Evolutionary conservation across 2,329 filamentous ascomycete species (phyloP).

Genomic region (Curvularia sp.): DNA sequence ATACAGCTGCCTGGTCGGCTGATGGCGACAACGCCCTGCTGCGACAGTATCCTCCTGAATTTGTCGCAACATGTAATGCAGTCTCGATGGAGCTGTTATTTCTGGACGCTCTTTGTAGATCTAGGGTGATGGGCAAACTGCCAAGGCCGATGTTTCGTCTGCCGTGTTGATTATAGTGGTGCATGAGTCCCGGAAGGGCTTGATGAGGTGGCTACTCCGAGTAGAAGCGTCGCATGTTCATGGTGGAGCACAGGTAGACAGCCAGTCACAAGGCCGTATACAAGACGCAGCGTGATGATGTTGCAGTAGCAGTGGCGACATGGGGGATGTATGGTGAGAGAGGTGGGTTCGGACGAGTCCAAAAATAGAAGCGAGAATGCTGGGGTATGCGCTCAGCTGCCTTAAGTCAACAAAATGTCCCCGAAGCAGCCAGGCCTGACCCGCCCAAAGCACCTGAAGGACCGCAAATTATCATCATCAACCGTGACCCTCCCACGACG

Average conservation of each 20-base stretch:
- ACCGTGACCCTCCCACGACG: slow-evolving; percentile 23
- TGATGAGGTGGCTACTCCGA: slow-evolving; percentile 5
- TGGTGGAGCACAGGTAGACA: slow-evolving; percentile 10
- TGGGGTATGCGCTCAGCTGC: slow-evolving; percentile 21
- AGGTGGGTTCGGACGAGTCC: slow-evolving; percentile 17
- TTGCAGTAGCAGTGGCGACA: slow-evolving; percentile 23
- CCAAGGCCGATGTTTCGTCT: slow-evolving; percentile 10
- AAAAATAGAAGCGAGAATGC: slow-evolving; percentile 28
- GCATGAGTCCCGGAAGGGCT: slow-evolving; percentile 3
- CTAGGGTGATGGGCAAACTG: slow-evolving; percentile 6
- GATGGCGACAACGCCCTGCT: background rate
- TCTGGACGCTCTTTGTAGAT: background rate
- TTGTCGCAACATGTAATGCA: background rate
- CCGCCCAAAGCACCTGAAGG: slow-evolving; percentile 28
- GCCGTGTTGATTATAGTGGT: background rate
- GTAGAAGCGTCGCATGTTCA: slow-evolving; percentile 10
- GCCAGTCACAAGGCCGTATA: slow-evolving; percentile 12
- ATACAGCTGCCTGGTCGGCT: background rate
- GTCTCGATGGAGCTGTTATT: background rate
- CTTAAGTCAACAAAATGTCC: slow-evolving; percentile 37
- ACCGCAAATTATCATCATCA: slow-evolving; percentile 40
- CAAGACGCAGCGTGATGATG: slow-evolving; percentile 15
- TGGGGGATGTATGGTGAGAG: slow-evolving; percentile 12
- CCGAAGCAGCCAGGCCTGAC: slow-evolving; percentile 32
- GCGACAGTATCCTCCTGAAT: background rate